A percentile compares a stretch with the other conserved stretches of the same genome.
Conservation (phyloP, 208 protist species). For the Phytomonas sp. region DNA sequence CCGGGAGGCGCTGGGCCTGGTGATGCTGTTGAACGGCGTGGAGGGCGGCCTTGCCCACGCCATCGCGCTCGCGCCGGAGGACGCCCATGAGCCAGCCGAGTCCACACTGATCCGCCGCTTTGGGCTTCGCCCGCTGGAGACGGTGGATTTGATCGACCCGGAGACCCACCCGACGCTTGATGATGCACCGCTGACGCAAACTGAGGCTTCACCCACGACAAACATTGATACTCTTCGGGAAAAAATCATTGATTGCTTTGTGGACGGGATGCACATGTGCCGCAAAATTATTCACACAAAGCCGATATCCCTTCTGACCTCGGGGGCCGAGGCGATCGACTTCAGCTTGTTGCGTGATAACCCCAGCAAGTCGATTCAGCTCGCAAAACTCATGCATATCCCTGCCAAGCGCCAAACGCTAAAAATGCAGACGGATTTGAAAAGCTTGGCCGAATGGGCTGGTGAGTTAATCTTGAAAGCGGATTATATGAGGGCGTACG, state of each 20-base stretch:
- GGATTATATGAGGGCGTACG: constrained; percentile 60
- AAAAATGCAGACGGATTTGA: constrained; percentile 32
- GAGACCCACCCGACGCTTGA: neutral
- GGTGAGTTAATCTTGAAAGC: constrained; percentile 15
- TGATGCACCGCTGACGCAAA: neutral
- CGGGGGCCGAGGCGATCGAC: constrained; percentile 52
- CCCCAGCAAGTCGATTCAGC: constrained; percentile 37
- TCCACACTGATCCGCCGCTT: neutral
- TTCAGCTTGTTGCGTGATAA: constrained; percentile 35
- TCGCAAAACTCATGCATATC: constrained; percentile 50
- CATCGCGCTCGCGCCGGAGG: neutral
- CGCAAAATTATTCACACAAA: constrained; percentile 28
- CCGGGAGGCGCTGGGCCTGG: constrained; percentile 46
- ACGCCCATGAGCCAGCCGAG: neutral
- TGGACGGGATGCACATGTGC: constrained; percentile 39
- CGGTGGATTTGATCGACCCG: constrained; percentile 2
- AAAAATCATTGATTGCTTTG: constrained; percentile 30
- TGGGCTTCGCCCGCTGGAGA: neutral
- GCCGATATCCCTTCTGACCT: constrained; percentile 34
- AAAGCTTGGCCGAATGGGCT: constrained; percentile 30
- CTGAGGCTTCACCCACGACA: neutral
- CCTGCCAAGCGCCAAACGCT: constrained; percentile 8
- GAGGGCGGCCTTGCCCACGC: neutral
- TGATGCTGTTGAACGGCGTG: constrained; percentile 45
- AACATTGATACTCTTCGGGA: constrained; percentile 1